Conservation (phyloP, 768 basidiomycete species). For the Saitozyma sp. region DNA sequence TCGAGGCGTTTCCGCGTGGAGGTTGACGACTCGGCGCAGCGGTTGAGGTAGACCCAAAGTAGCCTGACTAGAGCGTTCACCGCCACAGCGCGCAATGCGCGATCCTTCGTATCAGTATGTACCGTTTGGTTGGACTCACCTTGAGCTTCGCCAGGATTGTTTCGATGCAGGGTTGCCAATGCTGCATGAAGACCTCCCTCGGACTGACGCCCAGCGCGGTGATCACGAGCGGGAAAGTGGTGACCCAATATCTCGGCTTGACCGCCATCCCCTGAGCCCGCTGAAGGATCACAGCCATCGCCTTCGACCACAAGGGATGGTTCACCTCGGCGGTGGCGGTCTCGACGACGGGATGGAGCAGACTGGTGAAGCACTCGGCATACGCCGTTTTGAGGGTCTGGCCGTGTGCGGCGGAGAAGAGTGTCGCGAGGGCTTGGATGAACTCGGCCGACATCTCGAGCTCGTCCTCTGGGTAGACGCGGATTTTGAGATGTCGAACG, state of each 20-base stretch:
- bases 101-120: constrained; percentile 62
- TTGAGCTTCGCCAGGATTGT: constrained; percentile 73
- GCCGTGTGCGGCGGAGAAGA: constrained; percentile 81
- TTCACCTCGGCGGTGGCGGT: constrained; percentile 95
- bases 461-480: constrained; percentile 89
- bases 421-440: constrained; percentile 75
- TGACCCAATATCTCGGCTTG: constrained; percentile 86
- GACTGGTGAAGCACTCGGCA: constrained; percentile 72
- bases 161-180: constrained; percentile 78
- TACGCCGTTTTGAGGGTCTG: constrained; percentile 77
- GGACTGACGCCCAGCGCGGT: constrained; percentile 84
- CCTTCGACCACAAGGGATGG: constrained; percentile 90
- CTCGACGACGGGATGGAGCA: constrained; percentile 89
- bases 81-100: constrained; percentile 65
- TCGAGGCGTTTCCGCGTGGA: constrained; percentile 81
- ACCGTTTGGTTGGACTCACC: constrained; percentile 55
- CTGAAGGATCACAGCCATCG: constrained; percentile 69
- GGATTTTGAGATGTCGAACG: constrained; percentile 76
- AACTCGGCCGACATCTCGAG: constrained; percentile 94
- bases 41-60: constrained; percentile 92
- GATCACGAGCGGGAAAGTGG: constrained; percentile 79
- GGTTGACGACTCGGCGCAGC: constrained; percentile 80
- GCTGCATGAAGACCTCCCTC: constrained; percentile 74
- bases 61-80: constrained; percentile 81
- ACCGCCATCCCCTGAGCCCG: constrained; percentile 52